Base-by-base conservation (phyloP, 1,284 basidiomycete species). In the Pascua sp. region DNA sequence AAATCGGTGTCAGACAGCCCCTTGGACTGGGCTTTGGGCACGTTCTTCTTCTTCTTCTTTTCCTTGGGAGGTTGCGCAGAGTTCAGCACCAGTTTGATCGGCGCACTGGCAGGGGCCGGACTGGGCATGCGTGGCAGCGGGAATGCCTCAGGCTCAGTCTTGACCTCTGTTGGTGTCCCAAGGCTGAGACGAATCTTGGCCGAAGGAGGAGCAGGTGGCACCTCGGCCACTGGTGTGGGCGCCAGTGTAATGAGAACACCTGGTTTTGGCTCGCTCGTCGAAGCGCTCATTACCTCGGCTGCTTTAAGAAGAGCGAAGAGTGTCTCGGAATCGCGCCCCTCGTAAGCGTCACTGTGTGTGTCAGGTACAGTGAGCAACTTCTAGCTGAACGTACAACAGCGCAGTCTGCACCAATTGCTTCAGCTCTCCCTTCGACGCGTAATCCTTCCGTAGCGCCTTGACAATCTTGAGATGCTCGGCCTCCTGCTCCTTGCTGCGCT, bases 271-370 rank as follows among this genome's bases (percentile, higher is more conserved):
- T 96, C 93, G 54, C 90, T 85, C 4, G 84, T 79, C 17, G 90
- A 88, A 51, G 87, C 85, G 64, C 95, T 88, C 49, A 95, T 84
- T 24, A 97, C 81, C 70, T 98, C 95, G 11, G 90, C 91, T 11
- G 97, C 80, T 78, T 98, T 98, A 67, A 98, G 81, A 49, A 97
- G 79, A 60, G 89, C 90, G 84, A 91, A 90, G 41, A 93, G 87
- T 47, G 94, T 88, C 78, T 95, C 90, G 64, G 87, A 81, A 72
- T 98, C 94, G 47, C 85, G 82, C 50, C 86, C 83, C 8, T 58
- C 56, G 55, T 68, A 71, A 37, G 66, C 59, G 13, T 62, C 53
- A 16, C 69, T 73, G 53, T 13, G 24, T 32, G 24, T 12, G 48
- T 60, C 39, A 63, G 56, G 36, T 17, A 32, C 24, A 7, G 7